Evolutionary conservation across 2,329 filamentous ascomycete species (phyloP), one percentile per base, ranked within the genome.

Genomic region (Talaromyces sp.): DNA sequence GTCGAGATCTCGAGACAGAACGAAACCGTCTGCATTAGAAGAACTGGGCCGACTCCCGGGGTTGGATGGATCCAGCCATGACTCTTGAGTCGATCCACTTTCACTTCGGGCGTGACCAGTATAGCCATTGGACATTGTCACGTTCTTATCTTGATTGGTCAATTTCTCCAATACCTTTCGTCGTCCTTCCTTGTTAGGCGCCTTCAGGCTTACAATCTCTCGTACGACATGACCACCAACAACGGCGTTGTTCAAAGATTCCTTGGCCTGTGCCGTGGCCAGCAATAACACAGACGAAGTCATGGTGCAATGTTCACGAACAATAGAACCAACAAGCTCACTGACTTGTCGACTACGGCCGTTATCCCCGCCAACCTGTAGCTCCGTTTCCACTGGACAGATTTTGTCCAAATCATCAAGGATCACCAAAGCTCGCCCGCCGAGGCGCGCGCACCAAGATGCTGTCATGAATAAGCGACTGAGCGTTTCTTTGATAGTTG

Each of bases 361-460:
- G 69, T 99, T 97, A 66, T 97, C 92, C 62, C 92, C 92, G 63
- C 91, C 91, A 4, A 96, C 90, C 74, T 97, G 91, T 12, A 99
- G 81, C 72, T 99, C 94, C 0, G 92, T 97, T 75, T 99, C 95
- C 0, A 88, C 88, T 0, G 94, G 93, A 70, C 93, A 97, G 1
- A 99, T 81, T 69, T 91, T 91, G 74, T 99, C 94, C 7, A 99
- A 77, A 69, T 99, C 94, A 69, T 99, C 94, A 1, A 99, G 80
- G 54, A 99, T 85, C 21, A 99, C 90, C 2, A 97, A 73, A 0
- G 92, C 85, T 63, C 86, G 88, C 4, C 94, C 94, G 24, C 92
- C 92, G 0, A 94, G 82, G 62, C 93, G 84, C 38, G 93, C 91
- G 41, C 91, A 92, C 94, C 94, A 99, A 48, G 90, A 88, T 3